Conservation (phyloP, 768 basidiomycete genomes). For the Tylopilus vinaceipallidus region DNA sequence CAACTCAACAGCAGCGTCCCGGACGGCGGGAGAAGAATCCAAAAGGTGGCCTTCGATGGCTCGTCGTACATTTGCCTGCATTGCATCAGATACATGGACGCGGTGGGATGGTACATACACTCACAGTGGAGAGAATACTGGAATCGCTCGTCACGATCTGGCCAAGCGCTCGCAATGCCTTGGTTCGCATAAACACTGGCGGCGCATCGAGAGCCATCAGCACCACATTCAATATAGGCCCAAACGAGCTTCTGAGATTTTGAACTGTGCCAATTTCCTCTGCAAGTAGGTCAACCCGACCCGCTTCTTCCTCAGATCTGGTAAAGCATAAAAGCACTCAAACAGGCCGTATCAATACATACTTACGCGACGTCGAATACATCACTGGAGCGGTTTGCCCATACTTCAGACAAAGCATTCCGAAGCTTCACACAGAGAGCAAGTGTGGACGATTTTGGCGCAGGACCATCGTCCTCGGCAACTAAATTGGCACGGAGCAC, state of each 20-base stretch:
- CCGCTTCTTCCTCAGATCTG: conserved; percentile 70
- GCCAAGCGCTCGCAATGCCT: conserved; percentile 86
- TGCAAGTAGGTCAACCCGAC: conserved; percentile 64
- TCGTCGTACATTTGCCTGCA: conserved; percentile 71
- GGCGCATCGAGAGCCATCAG: conserved; percentile 79
- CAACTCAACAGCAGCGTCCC: conserved; percentile 94
- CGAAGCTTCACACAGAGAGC: conserved; percentile 59
- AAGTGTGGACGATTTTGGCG: conserved; percentile 7
- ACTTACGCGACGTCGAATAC: conserved; percentile 82
- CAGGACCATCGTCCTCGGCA: conserved; percentile 36
- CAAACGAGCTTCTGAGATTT: conserved; percentile 74
- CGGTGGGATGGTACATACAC: conserved; percentile 22
- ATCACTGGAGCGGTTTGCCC: conserved; percentile 66
- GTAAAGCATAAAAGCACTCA: conserved; percentile 7
- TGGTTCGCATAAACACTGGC: conserved; percentile 90
- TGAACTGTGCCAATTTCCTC: conserved; percentile 79
- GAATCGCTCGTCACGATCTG: conserved; percentile 90
- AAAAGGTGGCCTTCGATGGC: conserved; percentile 88
- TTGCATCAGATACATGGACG: conserved; percentile 2
- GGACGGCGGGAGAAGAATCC: conserved; percentile 91
- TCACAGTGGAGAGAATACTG: conserved; percentile 69
- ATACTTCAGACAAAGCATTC: conserved; percentile 63
- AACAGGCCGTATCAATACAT: not conserved
- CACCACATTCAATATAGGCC: conserved; percentile 78
- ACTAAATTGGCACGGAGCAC: conserved; percentile 52